Percentiles rank a stretch among this genome's conserved stretches.
These are phyloP conservation scores for Phoma sp. DNA, from an alignment of 2,329 filamentous ascomycete genomes.

Conservation along the genomic window DNA sequence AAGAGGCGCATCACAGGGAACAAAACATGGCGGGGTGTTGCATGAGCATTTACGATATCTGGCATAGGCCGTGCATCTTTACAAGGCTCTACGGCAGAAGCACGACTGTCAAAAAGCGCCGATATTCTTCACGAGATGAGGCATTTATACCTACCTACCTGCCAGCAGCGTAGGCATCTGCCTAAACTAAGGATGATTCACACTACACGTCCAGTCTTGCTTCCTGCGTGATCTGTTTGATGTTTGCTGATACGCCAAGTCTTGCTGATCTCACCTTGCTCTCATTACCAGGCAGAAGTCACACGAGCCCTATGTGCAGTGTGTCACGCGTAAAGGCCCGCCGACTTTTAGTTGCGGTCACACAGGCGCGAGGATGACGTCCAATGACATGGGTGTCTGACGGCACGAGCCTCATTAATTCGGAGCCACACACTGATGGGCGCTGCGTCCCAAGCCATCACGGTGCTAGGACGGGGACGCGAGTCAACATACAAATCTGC, in stretches of 20 bases:
- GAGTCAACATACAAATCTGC: slow-evolving; percentile 22
- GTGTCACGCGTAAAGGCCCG: not conserved
- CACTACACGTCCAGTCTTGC: not conserved
- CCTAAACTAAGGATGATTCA: slow-evolving; percentile 10
- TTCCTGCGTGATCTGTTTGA: not conserved
- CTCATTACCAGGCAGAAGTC: not conserved
- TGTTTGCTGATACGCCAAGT: not conserved
- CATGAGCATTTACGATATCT: slow-evolving; percentile 26
- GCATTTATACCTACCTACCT: slow-evolving; percentile 5
- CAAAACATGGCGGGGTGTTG: slow-evolving; percentile 23
- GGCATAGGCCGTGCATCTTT: slow-evolving; percentile 17
- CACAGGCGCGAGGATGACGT: slow-evolving; percentile 24
- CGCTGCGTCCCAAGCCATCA: slow-evolving; percentile 27
- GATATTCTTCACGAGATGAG: slow-evolving; percentile 13
- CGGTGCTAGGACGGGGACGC: slow-evolving; percentile 21
- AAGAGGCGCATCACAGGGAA: slow-evolving; percentile 25
- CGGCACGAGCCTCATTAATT: slow-evolving; percentile 30
- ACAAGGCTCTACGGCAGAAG: slow-evolving; percentile 9
- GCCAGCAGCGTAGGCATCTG: slow-evolving; percentile 6
- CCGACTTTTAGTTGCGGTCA: slow-evolving; percentile 8
- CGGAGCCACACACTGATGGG: slow-evolving; percentile 10
- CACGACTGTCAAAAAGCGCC: slow-evolving; percentile 13
- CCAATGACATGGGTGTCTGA: slow-evolving; percentile 27
- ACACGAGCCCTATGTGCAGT: slow-evolving; percentile 4
- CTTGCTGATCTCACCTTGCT: not conserved